These are phyloP conservation scores for Noccaea bulbosa DNA, from an alignment of 345 rosid genomes.

Conservation along the genomic window DNA sequence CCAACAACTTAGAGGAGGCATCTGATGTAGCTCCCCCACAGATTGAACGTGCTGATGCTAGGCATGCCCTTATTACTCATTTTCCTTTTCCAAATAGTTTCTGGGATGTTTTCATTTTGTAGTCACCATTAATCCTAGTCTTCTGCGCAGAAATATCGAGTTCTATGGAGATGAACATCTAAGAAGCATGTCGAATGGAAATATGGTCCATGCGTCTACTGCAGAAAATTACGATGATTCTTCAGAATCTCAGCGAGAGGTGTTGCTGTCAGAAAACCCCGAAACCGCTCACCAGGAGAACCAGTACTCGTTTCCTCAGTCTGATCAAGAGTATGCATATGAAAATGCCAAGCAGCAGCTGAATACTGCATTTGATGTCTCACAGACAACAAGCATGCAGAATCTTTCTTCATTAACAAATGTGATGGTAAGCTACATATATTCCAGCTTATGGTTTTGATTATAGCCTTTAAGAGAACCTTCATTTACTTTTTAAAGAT, in stretches of 20 bases:
- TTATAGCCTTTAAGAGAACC: neutral
- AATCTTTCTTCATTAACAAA: conserved; percentile 60
- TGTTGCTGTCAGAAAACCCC: conserved; percentile 58
- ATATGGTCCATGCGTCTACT: conserved; percentile 52
- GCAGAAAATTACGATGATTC: conserved; percentile 62
- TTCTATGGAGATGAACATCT: conserved; percentile 77
- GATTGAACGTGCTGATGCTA: conserved; percentile 61
- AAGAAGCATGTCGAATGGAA: conserved; percentile 60
- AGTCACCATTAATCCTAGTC: neutral
- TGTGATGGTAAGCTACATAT: conserved; percentile 63
- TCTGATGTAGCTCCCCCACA: conserved; percentile 53
- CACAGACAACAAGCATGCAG: conserved; percentile 69
- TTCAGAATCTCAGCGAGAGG: conserved; percentile 61
- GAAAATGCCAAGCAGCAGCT: conserved; percentile 63
- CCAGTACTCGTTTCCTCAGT: conserved; percentile 70
- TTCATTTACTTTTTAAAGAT: neutral
- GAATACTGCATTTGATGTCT: conserved; percentile 53
- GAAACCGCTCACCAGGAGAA: conserved; percentile 59
- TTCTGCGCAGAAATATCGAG: conserved; percentile 59
- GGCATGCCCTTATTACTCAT: conserved; percentile 46
- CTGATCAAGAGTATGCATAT: conserved; percentile 65
- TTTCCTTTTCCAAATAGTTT: conserved; percentile 2
- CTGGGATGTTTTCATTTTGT: neutral
- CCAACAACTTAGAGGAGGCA: conserved; percentile 62
- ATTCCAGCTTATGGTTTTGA: neutral